Percentiles rank a stretch among this genome's conserved stretches.
Conservation (phyloP, 2,329 filamentous ascomycete species). For the Fragosphaeria purpurea region DNA sequence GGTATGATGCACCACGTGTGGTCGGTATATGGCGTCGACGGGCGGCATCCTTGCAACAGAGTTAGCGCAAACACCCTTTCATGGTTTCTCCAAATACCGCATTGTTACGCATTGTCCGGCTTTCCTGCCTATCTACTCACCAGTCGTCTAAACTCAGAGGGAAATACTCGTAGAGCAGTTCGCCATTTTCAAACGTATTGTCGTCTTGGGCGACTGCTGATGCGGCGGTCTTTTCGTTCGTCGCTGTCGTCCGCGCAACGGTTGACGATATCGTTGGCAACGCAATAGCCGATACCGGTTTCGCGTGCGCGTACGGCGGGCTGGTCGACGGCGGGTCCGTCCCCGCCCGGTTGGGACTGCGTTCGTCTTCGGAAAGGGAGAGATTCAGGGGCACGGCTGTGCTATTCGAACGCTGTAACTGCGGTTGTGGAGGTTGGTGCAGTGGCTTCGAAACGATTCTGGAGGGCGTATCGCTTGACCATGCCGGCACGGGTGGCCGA, state of each 20-base stretch:
- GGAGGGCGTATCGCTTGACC: constrained; percentile 28
- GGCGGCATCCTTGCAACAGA: constrained; percentile 57
- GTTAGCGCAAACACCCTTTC: constrained; percentile 2
- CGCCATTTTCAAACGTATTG: constrained; percentile 64
- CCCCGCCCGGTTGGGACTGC: constrained; percentile 40
- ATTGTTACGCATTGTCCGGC: neutral
- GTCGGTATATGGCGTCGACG: constrained; percentile 80
- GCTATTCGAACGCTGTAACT: constrained; percentile 9
- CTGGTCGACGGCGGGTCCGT: constrained; percentile 33
- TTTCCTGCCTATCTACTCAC: constrained; percentile 27
- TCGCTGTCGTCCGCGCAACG: constrained; percentile 17
- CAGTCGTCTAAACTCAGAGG: constrained; percentile 84
- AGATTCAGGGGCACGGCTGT: constrained; percentile 35
- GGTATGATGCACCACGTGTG: constrained; percentile 89
- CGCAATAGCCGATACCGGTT: neutral
- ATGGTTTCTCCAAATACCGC: neutral
- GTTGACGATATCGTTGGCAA: neutral
- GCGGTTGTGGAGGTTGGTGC: constrained; percentile 12
- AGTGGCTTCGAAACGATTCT: neutral
- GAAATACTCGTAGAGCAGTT: constrained; percentile 90
- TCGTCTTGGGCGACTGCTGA: constrained; percentile 26
- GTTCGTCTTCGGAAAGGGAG: constrained; percentile 51
- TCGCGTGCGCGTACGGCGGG: constrained; percentile 33
- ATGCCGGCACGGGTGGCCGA: constrained; percentile 45
- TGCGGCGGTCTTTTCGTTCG: constrained; percentile 11